phyloP scores from a whole-genome alignment of 257 asterid genomes.

The Pogostemon cablin region DNA sequence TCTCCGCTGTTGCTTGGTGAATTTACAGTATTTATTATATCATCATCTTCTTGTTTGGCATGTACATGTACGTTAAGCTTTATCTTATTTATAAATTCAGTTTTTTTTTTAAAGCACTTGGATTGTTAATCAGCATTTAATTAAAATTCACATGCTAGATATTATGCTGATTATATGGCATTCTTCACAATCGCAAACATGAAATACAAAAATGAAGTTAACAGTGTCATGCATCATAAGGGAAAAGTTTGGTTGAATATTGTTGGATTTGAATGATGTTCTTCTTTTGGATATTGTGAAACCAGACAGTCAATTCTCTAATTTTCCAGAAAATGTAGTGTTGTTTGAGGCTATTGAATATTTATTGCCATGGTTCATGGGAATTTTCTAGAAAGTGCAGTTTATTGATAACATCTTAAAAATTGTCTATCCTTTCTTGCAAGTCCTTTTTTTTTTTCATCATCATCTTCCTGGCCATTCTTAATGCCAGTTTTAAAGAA shows the following conservation, averaged over 20 bases:
- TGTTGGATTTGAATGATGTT: slow-evolving; percentile 9
- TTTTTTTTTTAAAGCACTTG: neutral
- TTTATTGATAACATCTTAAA: neutral
- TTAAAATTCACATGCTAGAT: neutral
- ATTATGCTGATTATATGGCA: neutral
- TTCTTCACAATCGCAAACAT: neutral
- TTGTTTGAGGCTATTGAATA: neutral
- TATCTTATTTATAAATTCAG: neutral
- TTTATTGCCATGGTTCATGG: slow-evolving; percentile 8
- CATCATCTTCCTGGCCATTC: neutral
- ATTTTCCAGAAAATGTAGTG: neutral
- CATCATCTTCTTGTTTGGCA: neutral
- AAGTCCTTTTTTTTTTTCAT: neutral
- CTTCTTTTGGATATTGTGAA: slow-evolving; percentile 7
- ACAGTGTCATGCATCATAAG: neutral
- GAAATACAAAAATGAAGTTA: neutral
- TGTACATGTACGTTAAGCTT: neutral
- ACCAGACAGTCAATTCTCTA: neutral
- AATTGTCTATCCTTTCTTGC: slow-evolving; percentile 1
- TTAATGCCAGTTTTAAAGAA: neutral
- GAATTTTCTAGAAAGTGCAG: neutral
- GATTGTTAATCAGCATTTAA: neutral
- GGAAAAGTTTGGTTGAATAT: neutral
- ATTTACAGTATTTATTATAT: neutral
- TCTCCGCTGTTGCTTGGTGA: slow-evolving; percentile 28